Conservation (phyloP, 176 grass and related monocot genomes). For the Microstegium vimineum region DNA sequence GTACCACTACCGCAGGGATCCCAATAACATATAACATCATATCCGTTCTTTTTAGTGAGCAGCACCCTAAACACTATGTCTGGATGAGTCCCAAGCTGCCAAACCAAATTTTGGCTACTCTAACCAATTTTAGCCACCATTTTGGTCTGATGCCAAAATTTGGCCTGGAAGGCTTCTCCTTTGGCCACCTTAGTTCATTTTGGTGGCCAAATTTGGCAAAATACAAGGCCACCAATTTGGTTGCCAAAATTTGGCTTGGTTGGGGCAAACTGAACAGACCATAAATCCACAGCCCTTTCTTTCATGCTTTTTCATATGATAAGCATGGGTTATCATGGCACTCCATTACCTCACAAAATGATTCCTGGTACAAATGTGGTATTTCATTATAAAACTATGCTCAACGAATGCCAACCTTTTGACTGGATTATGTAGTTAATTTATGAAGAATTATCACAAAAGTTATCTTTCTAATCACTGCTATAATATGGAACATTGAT, state of each 20-base stretch:
- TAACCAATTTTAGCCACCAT: not conserved
- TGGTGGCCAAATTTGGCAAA: not conserved
- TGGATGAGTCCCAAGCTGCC: not conserved
- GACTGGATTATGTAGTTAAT: not conserved
- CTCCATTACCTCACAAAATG: conserved; percentile 12
- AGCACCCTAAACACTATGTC: not conserved
- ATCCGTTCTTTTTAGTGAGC: not conserved
- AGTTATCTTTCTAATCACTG: not conserved
- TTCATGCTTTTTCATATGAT: not conserved
- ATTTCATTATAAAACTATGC: not conserved
- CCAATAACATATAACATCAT: not conserved
- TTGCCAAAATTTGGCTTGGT: not conserved
- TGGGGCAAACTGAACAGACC: not conserved
- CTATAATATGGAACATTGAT: not conserved
- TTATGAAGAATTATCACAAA: not conserved
- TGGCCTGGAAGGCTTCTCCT: not conserved
- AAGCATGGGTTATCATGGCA: not conserved
- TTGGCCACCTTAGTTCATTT: not conserved
- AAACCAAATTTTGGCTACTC: not conserved
- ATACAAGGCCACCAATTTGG: not conserved
- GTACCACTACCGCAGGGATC: not conserved
- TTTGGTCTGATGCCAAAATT: not conserved
- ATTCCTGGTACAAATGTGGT: not conserved
- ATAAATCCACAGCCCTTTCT: not conserved
- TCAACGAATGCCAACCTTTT: conserved; percentile 2